Percentiles rank a stretch among this genome's conserved stretches.
Evolutionary conservation across 2,329 filamentous ascomycete species (phyloP).

Genomic region (Epichloe brachyelytri): DNA sequence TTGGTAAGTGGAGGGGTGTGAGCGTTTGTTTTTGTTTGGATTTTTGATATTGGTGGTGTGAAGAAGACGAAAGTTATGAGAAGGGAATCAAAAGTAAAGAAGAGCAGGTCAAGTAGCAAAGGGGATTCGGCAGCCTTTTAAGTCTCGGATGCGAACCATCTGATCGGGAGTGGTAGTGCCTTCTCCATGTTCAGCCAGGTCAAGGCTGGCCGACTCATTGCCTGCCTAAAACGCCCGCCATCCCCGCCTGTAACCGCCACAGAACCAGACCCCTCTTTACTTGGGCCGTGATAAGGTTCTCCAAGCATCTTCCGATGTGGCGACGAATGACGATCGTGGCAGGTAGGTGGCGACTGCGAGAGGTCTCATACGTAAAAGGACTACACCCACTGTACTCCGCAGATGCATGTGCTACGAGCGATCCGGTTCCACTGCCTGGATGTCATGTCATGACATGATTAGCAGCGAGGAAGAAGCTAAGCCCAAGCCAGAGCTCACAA

Average conservation of each 20-base stretch:
- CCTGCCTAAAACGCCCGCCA: background rate
- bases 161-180: background rate
- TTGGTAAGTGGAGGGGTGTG: background rate
- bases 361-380: background rate
- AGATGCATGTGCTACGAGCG: background rate
- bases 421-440: background rate
- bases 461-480: too few species aligned
- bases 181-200: background rate
- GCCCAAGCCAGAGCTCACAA: too few species aligned
- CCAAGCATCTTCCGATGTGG: constrained; percentile 2
- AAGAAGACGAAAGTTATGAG: background rate
- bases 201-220: too few species aligned
- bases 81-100: background rate
- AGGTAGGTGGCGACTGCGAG: background rate
- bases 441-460: too few species aligned
- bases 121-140: background rate
- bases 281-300: constrained; percentile 1
- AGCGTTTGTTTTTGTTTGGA: background rate
- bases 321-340: constrained; percentile 4
- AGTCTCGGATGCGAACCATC: background rate
- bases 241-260: background rate
- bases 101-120: background rate
- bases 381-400: background rate
- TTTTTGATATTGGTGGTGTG: background rate
- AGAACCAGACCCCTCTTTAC: background rate